Conservation (phyloP, 1,284 basidiomycete species). For the Leucoagaricus sp. region DNA sequence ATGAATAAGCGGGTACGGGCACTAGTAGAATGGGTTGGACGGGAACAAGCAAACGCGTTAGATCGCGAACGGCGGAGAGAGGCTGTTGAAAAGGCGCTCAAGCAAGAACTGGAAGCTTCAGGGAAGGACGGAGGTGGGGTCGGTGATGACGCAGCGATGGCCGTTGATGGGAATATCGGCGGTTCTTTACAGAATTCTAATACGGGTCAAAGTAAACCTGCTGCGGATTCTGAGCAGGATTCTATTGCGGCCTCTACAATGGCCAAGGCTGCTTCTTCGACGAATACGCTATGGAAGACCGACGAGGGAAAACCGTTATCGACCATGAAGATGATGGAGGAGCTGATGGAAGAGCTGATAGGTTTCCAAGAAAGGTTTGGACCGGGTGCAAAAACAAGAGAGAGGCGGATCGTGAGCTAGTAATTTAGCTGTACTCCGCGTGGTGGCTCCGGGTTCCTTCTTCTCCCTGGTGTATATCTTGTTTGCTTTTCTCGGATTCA, state of each 20-base stretch:
- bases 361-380: constrained; percentile 87
- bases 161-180: constrained; percentile 20
- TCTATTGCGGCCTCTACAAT: neutral
- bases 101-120: constrained; percentile 32
- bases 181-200: neutral
- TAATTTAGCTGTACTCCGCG: neutral
- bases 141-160: constrained; percentile 26
- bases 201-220: constrained; percentile 4
- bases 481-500: constrained; percentile 1
- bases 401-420: constrained; percentile 27
- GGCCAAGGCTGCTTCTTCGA: neutral
- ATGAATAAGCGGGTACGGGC: constrained; percentile 96
- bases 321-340: constrained; percentile 85
- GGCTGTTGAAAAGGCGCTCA: constrained; percentile 59
- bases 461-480: neutral
- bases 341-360: constrained; percentile 84
- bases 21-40: constrained; percentile 90
- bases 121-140: constrained; percentile 9
- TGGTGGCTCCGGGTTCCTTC: neutral
- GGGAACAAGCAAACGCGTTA: constrained; percentile 77
- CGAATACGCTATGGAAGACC: constrained; percentile 12
- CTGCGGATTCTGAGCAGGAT: constrained; percentile 6
- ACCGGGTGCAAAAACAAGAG: constrained; percentile 50
- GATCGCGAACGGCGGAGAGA: constrained; percentile 73
- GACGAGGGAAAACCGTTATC: constrained; percentile 28